These are phyloP conservation scores for Rhizopus delemar DNA, from an alignment of 371 early-diverging fungal genomes.

Conservation along the genomic window DNA sequence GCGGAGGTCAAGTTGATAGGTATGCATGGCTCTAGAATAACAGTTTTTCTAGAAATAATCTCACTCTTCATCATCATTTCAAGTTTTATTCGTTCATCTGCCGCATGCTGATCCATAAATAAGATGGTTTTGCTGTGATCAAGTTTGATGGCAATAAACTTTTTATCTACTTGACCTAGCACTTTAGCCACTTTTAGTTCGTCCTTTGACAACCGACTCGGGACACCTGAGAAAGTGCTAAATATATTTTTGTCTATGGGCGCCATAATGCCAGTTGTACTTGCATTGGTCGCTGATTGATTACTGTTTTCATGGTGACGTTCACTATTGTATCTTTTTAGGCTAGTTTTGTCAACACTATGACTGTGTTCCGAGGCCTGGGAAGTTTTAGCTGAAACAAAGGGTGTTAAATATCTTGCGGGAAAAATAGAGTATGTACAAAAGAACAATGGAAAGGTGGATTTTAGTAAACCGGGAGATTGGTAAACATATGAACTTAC, in stretches of 20 bases:
- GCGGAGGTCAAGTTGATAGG: slow-evolving; percentile 41
- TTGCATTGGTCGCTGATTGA: neutral
- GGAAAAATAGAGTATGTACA: too few species aligned
- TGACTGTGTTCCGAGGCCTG: too few species aligned
- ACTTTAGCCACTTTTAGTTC: slow-evolving; percentile 39
- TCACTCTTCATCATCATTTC: slow-evolving; percentile 49
- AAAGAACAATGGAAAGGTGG: too few species aligned
- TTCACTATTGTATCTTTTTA: slow-evolving; percentile 2
- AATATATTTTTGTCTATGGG: slow-evolving; percentile 2
- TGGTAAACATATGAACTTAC: slow-evolving; percentile 9
- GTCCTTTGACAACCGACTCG: slow-evolving; percentile 34
- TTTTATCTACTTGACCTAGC: slow-evolving; percentile 68
- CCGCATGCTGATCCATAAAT: slow-evolving; percentile 85
- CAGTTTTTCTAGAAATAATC: slow-evolving; percentile 11
- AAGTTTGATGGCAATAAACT: slow-evolving; percentile 59
- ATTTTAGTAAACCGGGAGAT: too few species aligned
- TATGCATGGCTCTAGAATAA: slow-evolving; percentile 53
- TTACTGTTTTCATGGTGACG: neutral
- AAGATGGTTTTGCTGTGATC: slow-evolving; percentile 31
- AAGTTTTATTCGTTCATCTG: slow-evolving; percentile 77
- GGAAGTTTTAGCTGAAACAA: neutral
- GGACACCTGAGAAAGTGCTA: slow-evolving; percentile 5
- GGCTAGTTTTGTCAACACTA: slow-evolving; percentile 18
- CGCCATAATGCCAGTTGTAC: neutral
- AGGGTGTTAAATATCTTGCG: too few species aligned